Conservation (phyloP, 805 yeast species). For the Ogataea allantospora region DNA sequence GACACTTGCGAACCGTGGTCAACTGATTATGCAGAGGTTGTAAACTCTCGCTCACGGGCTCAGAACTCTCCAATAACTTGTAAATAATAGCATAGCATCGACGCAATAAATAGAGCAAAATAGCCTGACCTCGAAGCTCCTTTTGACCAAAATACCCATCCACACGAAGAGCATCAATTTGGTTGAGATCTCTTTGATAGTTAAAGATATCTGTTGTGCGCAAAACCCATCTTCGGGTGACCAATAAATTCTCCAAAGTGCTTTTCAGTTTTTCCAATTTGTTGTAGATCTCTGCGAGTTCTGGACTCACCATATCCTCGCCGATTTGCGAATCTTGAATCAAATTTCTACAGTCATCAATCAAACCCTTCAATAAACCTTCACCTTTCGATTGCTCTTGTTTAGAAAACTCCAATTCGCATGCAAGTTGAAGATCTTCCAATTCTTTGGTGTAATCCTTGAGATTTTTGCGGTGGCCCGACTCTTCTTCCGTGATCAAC, state of each 20-base stretch:
- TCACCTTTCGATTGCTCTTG: conserved; percentile 31
- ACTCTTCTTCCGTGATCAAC: conserved; percentile 41
- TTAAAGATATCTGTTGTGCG: conserved; percentile 91
- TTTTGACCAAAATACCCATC: conserved; percentile 50
- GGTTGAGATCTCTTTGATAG: conserved; percentile 71
- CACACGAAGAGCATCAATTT: conserved; percentile 70
- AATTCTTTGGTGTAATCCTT: conserved; percentile 18
- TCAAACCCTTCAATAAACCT: conserved; percentile 63
- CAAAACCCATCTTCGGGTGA: conserved; percentile 96
- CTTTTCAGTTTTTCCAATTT: conserved; percentile 64
- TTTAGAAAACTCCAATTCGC: conserved; percentile 22
- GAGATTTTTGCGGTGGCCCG: conserved; percentile 22
- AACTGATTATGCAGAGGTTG: conserved; percentile 93
- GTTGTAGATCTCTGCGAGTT: conserved; percentile 59
- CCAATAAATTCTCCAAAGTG: conserved; percentile 75
- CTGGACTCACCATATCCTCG: conserved; percentile 44
- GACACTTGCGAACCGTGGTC: conserved; percentile 85
- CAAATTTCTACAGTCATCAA: conserved; percentile 80
- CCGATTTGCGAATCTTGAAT: conserved; percentile 63
- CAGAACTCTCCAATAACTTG: conserved; percentile 84
- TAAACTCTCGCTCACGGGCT: conserved; percentile 92
- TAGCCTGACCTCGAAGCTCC: conserved; percentile 53
- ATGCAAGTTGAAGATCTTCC: conserved; percentile 23
- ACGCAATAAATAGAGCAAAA: conserved; percentile 74
- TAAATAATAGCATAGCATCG: conserved; percentile 90